Percentiles rank a stretch among this genome's conserved stretches.
These are phyloP conservation scores for Dactylellina cionopaga DNA, from an alignment of 2,329 filamentous ascomycete genomes.

Conservation along the genomic window DNA sequence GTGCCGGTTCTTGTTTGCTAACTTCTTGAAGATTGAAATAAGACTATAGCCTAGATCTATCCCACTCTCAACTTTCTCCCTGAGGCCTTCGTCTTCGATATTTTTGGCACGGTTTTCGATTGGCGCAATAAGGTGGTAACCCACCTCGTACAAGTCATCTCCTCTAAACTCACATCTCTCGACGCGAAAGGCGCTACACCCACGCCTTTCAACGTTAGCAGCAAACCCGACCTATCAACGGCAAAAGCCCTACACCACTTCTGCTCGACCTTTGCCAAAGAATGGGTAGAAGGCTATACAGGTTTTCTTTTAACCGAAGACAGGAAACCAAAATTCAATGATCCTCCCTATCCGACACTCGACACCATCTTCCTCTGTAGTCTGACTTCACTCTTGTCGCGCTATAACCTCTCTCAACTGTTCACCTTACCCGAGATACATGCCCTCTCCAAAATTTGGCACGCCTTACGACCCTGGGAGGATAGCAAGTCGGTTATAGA, in stretches of 20 bases:
- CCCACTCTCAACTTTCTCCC: too few species aligned
- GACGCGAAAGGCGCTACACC: neutral
- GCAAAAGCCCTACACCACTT: conserved; percentile 67
- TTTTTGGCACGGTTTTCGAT: conserved; percentile 83
- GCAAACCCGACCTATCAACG: conserved; percentile 62
- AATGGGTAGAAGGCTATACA: conserved; percentile 75
- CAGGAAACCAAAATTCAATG: conserved; percentile 61
- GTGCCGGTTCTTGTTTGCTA: too few species aligned
- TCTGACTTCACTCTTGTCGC: conserved; percentile 68
- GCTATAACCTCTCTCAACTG: conserved; percentile 67
- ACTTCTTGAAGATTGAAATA: too few species aligned
- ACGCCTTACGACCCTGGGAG: conserved; percentile 75
- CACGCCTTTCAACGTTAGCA: too few species aligned
- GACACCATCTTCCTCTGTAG: conserved; percentile 76
- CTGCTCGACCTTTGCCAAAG: conserved; percentile 73
- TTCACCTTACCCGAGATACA: conserved; percentile 72
- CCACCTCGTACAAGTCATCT: conserved; percentile 67
- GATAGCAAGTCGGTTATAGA: conserved; percentile 66
- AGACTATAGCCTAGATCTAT: too few species aligned
- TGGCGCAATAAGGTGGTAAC: conserved; percentile 75
- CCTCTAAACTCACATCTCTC: conserved; percentile 63
- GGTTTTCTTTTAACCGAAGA: conserved; percentile 66
- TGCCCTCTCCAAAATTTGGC: conserved; percentile 75
- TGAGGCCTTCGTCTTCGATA: conserved; percentile 76
- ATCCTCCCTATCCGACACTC: conserved; percentile 70